phyloP scores from a whole-genome alignment of 306 rosid genomes.

The Vigna trinervia region DNA sequence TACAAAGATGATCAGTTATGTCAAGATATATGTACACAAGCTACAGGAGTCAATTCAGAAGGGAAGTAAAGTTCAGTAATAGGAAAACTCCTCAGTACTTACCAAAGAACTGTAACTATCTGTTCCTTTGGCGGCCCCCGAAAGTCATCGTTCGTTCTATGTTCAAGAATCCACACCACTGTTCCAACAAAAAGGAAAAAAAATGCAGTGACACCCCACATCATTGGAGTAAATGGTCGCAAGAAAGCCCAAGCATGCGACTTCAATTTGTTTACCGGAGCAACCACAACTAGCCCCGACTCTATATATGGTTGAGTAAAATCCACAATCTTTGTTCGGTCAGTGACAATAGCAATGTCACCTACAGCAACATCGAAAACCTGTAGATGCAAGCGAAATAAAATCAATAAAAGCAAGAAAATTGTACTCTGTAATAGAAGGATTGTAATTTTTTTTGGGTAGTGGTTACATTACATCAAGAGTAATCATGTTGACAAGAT shows the following conservation, averaged over 20 bases:
- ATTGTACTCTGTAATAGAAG: neutral
- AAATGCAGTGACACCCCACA: slow-evolving; percentile 75
- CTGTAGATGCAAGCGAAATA: slow-evolving; percentile 45
- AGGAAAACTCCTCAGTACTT: slow-evolving; percentile 6
- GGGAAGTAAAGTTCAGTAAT: neutral
- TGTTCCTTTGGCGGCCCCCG: slow-evolving; percentile 84
- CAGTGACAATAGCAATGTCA: slow-evolving; percentile 76
- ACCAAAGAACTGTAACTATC: slow-evolving; percentile 68
- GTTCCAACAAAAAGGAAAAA: slow-evolving; percentile 71
- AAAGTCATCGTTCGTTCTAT: slow-evolving; percentile 73
- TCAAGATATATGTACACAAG: neutral
- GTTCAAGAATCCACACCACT: slow-evolving; percentile 85
- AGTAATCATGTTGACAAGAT: slow-evolving; percentile 65
- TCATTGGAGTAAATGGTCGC: slow-evolving; percentile 62
- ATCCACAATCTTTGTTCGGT: slow-evolving; percentile 75
- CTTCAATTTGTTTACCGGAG: slow-evolving; percentile 55
- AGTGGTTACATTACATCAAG: slow-evolving; percentile 70
- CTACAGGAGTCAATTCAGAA: neutral
- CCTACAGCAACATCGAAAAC: slow-evolving; percentile 79
- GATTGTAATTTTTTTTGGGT: neutral
- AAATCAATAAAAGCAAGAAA: slow-evolving; percentile 17
- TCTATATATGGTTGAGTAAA: slow-evolving; percentile 85
- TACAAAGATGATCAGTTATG: slow-evolving; percentile 20
- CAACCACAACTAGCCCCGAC: slow-evolving; percentile 82
- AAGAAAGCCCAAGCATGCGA: slow-evolving; percentile 78